Percentiles rank a stretch among this genome's conserved stretches.
Conservation (phyloP, 129 eudicot species). For the Flaveria robusta region DNA sequence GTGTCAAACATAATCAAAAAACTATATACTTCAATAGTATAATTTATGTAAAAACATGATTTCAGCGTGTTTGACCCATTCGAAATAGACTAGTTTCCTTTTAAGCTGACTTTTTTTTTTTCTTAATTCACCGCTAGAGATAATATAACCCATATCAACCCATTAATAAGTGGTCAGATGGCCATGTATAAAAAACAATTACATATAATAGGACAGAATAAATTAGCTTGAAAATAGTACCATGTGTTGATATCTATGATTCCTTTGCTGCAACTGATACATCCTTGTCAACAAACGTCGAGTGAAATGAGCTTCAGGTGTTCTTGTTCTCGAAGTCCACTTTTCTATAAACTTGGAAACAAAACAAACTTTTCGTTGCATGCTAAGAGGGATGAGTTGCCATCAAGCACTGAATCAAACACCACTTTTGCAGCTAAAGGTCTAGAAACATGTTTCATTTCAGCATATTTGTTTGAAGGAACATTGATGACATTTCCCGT, state of each 20-base stretch:
- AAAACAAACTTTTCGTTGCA: slow-evolving; percentile 47
- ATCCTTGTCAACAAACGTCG: slow-evolving; percentile 47
- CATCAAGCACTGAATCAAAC: slow-evolving; percentile 48
- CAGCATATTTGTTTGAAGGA: slow-evolving; percentile 65
- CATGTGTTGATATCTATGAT: slow-evolving; percentile 63
- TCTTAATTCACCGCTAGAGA: background rate
- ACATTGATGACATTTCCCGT: slow-evolving; percentile 67
- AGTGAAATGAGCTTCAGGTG: slow-evolving; percentile 59
- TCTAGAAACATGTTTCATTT: slow-evolving; percentile 82
- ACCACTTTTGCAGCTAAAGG: slow-evolving; percentile 77
- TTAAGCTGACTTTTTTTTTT: background rate
- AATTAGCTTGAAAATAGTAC: slow-evolving; percentile 34
- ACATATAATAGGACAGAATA: background rate
- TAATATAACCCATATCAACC: background rate
- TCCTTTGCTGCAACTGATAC: slow-evolving; percentile 43
- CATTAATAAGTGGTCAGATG: background rate
- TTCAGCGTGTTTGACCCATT: background rate
- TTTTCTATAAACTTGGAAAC: slow-evolving; percentile 40
- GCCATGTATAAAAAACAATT: background rate
- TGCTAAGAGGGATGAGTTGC: slow-evolving; percentile 62
- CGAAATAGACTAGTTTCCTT: background rate
- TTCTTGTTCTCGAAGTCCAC: slow-evolving; percentile 39
- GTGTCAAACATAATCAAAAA: background rate
- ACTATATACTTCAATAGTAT: background rate
- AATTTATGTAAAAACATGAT: background rate